Conservation (phyloP, 805 yeast species). For the Candida silvicultrix region DNA sequence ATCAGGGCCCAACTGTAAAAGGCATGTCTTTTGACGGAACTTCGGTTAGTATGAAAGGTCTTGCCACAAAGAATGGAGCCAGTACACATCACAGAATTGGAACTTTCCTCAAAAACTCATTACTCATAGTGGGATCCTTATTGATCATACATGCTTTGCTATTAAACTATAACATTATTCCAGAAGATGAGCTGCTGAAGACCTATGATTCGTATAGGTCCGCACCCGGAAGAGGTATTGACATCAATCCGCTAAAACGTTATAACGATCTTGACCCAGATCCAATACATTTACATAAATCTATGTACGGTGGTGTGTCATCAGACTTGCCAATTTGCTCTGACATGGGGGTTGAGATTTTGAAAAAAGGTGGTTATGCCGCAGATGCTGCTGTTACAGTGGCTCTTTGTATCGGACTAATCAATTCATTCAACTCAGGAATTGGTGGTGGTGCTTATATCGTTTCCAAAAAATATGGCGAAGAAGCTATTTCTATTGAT, state of each 20-base stretch:
- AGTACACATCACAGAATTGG: neutral
- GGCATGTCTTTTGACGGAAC: neutral
- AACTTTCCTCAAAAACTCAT: too few relatives aligned
- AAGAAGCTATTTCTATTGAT: constrained; percentile 59
- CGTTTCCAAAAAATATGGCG: constrained; percentile 35
- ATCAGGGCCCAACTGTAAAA: too few relatives aligned
- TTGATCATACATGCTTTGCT: neutral
- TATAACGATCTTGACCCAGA: constrained; percentile 31
- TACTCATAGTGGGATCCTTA: neutral
- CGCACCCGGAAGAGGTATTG: constrained; percentile 26
- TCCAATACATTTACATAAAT: constrained; percentile 16
- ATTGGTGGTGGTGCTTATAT: constrained; percentile 92
- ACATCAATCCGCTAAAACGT: constrained; percentile 29
- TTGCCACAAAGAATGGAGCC: neutral
- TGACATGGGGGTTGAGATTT: constrained; percentile 26
- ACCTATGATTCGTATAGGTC: neutral
- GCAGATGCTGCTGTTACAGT: constrained; percentile 92
- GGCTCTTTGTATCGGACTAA: constrained; percentile 80
- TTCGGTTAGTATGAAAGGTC: neutral
- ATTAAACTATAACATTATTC: neutral
- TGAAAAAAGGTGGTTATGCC: constrained; percentile 55
- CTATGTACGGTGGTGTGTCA: constrained; percentile 18
- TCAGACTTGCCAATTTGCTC: constrained; percentile 30
- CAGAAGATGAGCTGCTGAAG: neutral
- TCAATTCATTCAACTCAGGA: constrained; percentile 80